phyloP scores from a whole-genome alignment of 768 basidiomycete genomes.

The Mrakia blollopis region DNA sequence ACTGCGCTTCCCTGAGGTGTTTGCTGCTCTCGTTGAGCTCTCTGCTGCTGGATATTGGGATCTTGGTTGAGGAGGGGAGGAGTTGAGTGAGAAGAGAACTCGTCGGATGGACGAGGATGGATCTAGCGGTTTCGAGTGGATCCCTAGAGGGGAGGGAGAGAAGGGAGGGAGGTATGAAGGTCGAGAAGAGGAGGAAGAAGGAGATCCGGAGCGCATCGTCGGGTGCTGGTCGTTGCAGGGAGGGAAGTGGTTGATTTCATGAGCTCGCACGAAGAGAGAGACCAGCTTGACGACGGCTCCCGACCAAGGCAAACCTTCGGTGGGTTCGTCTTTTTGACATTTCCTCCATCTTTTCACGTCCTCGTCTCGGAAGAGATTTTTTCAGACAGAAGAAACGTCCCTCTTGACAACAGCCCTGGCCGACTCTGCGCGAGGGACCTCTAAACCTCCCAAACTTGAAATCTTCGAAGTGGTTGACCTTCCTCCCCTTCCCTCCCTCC shows the following conservation, averaged over 20 bases:
- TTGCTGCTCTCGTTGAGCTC: not conserved
- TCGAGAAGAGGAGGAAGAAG: not conserved
- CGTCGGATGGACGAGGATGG: constrained; percentile 18
- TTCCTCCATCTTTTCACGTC: no score
- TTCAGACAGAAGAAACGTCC: no score
- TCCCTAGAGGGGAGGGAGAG: not conserved
- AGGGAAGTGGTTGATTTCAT: not conserved
- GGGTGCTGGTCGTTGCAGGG: not conserved
- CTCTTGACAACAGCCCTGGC: no score
- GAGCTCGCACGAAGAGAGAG: not conserved
- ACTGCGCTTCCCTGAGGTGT: not conserved
- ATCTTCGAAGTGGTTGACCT: no score
- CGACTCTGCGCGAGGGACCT: no score
- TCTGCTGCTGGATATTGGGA: not conserved
- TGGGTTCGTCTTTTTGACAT: no score
- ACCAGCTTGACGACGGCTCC: not conserved
- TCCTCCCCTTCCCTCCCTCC: not conserved
- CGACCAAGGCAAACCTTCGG: no score
- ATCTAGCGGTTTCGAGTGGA: not conserved
- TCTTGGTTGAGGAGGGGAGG: not conserved
- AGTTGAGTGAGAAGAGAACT: constrained; percentile 1
- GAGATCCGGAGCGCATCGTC: not conserved
- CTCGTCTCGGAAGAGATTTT: no score
- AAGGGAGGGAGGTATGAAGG: not conserved
- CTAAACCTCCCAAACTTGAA: no score